phyloP scores from a whole-genome alignment of 2,329 filamentous ascomycete species.

The Aspergillus floridensis region DNA sequence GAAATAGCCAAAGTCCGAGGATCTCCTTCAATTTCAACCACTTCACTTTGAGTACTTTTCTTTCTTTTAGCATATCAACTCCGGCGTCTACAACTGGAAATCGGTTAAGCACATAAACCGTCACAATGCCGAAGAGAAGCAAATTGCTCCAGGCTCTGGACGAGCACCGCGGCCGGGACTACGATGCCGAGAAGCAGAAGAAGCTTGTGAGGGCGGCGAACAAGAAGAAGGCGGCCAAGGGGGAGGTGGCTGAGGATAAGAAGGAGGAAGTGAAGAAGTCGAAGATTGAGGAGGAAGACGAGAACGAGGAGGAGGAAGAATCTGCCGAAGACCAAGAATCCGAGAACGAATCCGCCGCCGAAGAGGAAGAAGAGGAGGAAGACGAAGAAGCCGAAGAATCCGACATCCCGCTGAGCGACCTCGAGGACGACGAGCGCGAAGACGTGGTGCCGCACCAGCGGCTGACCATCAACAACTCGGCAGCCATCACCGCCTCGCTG shows the following conservation, averaged over 20 bases:
- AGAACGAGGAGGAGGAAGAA: conserved; percentile 28
- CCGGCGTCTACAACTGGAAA: background rate
- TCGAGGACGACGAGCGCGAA: conserved; percentile 75
- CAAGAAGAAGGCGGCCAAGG: conserved; percentile 11
- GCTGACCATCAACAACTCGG: conserved; percentile 95
- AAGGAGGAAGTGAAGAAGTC: conserved; percentile 8
- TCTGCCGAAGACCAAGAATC: conserved; percentile 30
- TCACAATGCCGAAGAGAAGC: conserved; percentile 51
- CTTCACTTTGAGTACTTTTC: too few species aligned
- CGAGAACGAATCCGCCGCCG: conserved; percentile 34
- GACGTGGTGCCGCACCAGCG: conserved; percentile 88
- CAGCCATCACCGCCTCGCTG: conserved; percentile 75
- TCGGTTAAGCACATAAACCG: conserved; percentile 14
- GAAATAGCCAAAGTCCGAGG: background rate
- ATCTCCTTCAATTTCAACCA: background rate
- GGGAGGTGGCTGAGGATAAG: background rate
- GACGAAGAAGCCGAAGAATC: conserved; percentile 75
- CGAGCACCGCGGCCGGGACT: conserved; percentile 61
- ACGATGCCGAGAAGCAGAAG: conserved; percentile 73
- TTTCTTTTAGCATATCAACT: too few species aligned
- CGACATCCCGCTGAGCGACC: conserved; percentile 84
- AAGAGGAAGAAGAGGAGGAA: conserved; percentile 50
- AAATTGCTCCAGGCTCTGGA: conserved; percentile 60
- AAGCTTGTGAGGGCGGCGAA: conserved; percentile 57
- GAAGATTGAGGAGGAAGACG: conserved; percentile 19